Evolutionary conservation across 2,329 filamentous ascomycete species (phyloP).

Genomic region (Colletotrichum chrysophilum): DNA sequence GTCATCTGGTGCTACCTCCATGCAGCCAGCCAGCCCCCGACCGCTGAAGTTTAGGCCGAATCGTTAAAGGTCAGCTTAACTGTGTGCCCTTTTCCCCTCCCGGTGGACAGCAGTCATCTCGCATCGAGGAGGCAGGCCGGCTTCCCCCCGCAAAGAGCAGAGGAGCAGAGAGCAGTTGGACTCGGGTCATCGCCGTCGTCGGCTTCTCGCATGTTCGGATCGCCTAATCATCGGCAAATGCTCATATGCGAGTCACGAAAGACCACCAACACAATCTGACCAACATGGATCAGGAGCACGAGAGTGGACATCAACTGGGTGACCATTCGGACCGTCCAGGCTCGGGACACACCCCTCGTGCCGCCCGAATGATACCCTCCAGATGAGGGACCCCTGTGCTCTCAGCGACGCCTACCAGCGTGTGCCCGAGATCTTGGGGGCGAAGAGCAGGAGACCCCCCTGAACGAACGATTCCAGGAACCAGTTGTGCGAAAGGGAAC

Average conservation of each 20-base stretch:
- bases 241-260: slow-evolving; percentile 17
- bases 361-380: neutral
- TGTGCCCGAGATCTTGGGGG: slow-evolving; percentile 21
- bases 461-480: slow-evolving; percentile 18
- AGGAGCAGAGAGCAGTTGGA: neutral
- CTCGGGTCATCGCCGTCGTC: neutral
- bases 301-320: neutral
- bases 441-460: slow-evolving; percentile 15
- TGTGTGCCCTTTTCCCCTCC: neutral
- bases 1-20: neutral
- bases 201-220: slow-evolving; percentile 9
- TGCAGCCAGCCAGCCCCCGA: neutral
- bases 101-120: neutral
- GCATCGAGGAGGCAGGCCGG: neutral
- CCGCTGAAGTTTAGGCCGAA: neutral
- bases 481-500: slow-evolving; percentile 11
- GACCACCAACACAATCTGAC: slow-evolving; percentile 2
- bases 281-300: slow-evolving; percentile 13
- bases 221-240: slow-evolving; percentile 13
- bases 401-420: slow-evolving; percentile 7
- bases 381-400: neutral
- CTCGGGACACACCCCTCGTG: slow-evolving; percentile 1
- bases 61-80: neutral
- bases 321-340: slow-evolving; percentile 14
- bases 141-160: neutral